These are phyloP conservation scores for Penicillium daleae DNA, from an alignment of 495 filamentous ascomycete species.

Conservation along the genomic window DNA sequence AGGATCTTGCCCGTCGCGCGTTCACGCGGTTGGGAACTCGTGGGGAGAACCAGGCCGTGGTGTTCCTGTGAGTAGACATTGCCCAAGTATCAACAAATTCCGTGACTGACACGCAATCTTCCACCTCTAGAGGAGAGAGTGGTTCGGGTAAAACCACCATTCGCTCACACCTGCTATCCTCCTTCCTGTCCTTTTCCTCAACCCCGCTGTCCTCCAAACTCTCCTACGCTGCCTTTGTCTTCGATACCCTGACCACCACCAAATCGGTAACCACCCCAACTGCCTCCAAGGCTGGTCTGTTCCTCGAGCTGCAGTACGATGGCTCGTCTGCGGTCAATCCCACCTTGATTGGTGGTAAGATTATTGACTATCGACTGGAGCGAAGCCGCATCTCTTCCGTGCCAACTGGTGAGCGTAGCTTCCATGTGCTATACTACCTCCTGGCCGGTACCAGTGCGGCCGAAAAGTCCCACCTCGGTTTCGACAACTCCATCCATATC, in stretches of 20 bases:
- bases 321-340: conserved; percentile 79
- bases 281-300: conserved; percentile 92
- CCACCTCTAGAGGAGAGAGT: conserved; percentile 75
- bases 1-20: conserved; percentile 84
- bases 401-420: conserved; percentile 93
- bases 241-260: conserved; percentile 95
- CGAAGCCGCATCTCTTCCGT: conserved; percentile 86
- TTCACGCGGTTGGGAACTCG: conserved; percentile 84
- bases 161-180: conserved; percentile 81
- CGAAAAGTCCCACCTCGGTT: conserved; percentile 86
- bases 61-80: conserved; percentile 78
- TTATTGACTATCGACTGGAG: conserved; percentile 91
- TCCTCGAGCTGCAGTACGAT: conserved; percentile 95
- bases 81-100: background rate
- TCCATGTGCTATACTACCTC: conserved; percentile 94
- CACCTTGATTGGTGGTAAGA: conserved; percentile 86
- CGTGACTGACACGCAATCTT: conserved; percentile 12
- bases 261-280: conserved; percentile 94
- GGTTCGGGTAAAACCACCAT: conserved; percentile 95
- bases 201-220: conserved; percentile 92
- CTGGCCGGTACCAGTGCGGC: conserved; percentile 87
- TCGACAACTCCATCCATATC: conserved; percentile 61
- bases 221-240: conserved; percentile 90
- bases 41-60: conserved; percentile 87
- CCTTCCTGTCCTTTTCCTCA: conserved; percentile 82